Evolutionary conservation across 345 rosid species (phyloP).

Genomic region (Barbarea vulgaris): DNA sequence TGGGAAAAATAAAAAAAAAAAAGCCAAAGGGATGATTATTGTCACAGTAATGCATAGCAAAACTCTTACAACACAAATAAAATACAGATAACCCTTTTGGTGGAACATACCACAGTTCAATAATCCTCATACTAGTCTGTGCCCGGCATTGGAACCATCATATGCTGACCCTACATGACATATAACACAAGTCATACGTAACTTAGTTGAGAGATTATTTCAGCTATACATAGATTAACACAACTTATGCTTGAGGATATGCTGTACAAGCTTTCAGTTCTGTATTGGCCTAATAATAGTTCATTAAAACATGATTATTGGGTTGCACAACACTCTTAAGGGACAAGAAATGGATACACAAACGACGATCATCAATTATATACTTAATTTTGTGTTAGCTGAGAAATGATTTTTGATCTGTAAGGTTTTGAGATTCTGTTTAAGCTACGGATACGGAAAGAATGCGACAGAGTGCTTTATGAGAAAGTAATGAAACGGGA

Average conservation of each 20-base stretch:
- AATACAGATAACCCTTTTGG: constrained; percentile 10
- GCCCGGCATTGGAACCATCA: constrained; percentile 70
- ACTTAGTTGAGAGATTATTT: not conserved
- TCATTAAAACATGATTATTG: not conserved
- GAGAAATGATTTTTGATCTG: not conserved
- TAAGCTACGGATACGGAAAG: not conserved
- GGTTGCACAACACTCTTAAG: not conserved
- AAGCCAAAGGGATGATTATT: constrained; percentile 19
- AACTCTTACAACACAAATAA: constrained; percentile 28
- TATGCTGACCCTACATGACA: constrained; percentile 58
- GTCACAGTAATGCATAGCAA: constrained; percentile 27
- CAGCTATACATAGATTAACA: not conserved
- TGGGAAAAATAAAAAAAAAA: not conserved
- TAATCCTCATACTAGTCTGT: constrained; percentile 44
- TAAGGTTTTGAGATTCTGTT: not conserved
- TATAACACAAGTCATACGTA: not conserved
- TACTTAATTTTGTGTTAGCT: constrained; percentile 2
- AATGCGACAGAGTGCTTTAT: not conserved
- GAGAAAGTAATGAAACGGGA: not conserved
- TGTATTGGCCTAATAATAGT: not conserved
- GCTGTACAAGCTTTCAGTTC: not conserved
- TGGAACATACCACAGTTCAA: constrained; percentile 12
- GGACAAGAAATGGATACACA: not conserved
- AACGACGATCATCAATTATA: not conserved
- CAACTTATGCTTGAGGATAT: not conserved